Base-by-base conservation (phyloP, 768 basidiomycete genomes). In the Hygrophoropsis aurantiaca region DNA sequence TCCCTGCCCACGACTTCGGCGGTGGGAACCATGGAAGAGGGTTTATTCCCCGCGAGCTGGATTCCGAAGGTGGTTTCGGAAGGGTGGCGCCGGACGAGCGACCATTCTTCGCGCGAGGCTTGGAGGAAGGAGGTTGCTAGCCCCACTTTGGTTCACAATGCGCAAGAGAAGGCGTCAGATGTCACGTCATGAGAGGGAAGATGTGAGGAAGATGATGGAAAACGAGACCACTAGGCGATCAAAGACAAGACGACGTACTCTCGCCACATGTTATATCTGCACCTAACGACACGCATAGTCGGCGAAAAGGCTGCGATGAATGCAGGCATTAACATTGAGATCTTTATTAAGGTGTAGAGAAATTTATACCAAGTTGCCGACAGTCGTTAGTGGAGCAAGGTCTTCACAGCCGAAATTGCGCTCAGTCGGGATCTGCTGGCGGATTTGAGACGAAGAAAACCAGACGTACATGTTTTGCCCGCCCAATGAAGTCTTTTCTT, bases 211-310 rank as follows among this genome's bases (percentile, higher is more conserved):
- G 36, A 8, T 3, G 26, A 21, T n/a, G 6, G 18, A 0, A 21
- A 15, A 46, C 30, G 7, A 48, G 11, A 27, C 11, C 20, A 15
- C n/a, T 6, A 4, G 25, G 16, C 2, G 19, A 16, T 18, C 32
- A 11, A 11, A 20, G 19, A 2, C n/a, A 38, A 8, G 6, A 13
- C 8, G 5, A 59, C 78, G 44, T 58, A 89, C 87, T 97, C 68
- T 97, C 95, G 20, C 93, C 92, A 53, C 91, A 94, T 3, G 94
- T 95, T 56, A 98, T 97, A 53, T 95, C 94, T 2, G 88, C 92
- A 11, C 95, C 95, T 48, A 87, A 83, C 20, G 80, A 72, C 8
- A 89, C 84, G 56, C 93, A 97, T 6, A 98, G 69, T 10, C 94
- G 80, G 15, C 97, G 83, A 74, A 98, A 99, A 2, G 97, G 97